phyloP scores from a whole-genome alignment of 345 rosid species.

The Eucalyptus fibrosa region DNA sequence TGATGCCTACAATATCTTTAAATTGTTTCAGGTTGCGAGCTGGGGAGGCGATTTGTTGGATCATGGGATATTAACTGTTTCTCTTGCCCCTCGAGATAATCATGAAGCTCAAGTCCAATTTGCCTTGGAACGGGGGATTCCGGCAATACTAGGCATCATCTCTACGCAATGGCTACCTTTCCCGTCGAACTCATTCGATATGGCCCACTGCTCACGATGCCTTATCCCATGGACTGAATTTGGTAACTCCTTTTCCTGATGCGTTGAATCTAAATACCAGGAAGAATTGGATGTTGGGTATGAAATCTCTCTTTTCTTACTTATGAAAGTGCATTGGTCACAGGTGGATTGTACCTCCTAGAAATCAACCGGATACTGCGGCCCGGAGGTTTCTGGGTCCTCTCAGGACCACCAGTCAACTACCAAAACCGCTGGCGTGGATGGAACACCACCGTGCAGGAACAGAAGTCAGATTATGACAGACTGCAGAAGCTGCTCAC shows the following conservation, averaged over 20 bases:
- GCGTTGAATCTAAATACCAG: not conserved
- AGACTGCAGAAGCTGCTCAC: constrained; percentile 66
- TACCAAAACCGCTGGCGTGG: constrained; percentile 89
- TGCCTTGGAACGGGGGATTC: constrained; percentile 96
- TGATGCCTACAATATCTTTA: not conserved
- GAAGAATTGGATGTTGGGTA: not conserved
- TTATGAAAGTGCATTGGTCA: not conserved
- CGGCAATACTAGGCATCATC: constrained; percentile 95
- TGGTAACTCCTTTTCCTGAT: constrained; percentile 28
- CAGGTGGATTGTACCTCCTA: constrained; percentile 93
- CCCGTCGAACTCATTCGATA: constrained; percentile 91
- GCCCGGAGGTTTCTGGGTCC: constrained; percentile 98
- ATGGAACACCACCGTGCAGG: constrained; percentile 96
- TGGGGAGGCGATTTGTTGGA: constrained; percentile 99
- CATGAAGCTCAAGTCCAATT: constrained; percentile 99
- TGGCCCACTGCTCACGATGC: constrained; percentile 99
- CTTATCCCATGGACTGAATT: constrained; percentile 99
- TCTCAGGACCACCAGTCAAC: constrained; percentile 97
- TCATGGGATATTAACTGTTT: constrained; percentile 72
- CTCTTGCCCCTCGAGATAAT: constrained; percentile 97
- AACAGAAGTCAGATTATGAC: constrained; percentile 73
- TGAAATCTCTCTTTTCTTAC: not conserved
- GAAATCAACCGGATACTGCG: constrained; percentile 89
- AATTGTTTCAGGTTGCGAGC: constrained; percentile 70
- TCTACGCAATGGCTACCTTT: constrained; percentile 95